Base-by-base conservation (phyloP, 192 early-diverging fungal species). In the Coemansia sp. region DNA sequence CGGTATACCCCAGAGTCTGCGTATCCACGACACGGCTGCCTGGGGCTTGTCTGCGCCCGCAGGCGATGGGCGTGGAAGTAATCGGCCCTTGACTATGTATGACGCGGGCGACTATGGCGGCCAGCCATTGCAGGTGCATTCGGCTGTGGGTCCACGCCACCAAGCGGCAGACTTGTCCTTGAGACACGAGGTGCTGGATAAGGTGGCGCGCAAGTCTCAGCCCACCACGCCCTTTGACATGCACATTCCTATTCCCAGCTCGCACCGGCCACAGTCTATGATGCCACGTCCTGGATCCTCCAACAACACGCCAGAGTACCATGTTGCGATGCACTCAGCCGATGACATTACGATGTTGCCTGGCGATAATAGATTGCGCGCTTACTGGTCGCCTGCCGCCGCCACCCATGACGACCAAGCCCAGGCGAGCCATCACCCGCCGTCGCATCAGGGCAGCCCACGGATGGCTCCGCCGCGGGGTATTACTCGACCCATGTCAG, bases 161-260 rank as follows among this genome's bases (percentile, higher is more conserved):
- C 49, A 18, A 12, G 52, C 46, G 38, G 66, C 44, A 11, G 79
- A 76, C 36, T 31, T 65, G 41, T 76, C 74, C 4, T 65, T 81
- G 38, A 62, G 79, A 24, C 79, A 81, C 34, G 79, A 81, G 65
- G 79, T 81, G 6, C 62, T 81, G 20, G 79, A 76, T 68, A 81
- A 76, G 55, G 65, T 68, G 24, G 79, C 74, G n/a, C 79, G 79
- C 46, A 69, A 62, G 20, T 81, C 79, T 39, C 79, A 81, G 71
- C 79, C 79, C 18, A 55, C 66, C 7, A 81, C 79, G 20, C 79
- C 79, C 18, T 71, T 64, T 33, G 79, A 81, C 41, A 47, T 24
- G 11, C 66, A 73, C 4, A 38, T 57, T 9, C 68, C 67, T 7
- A 29, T 62, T 4, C 53, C 75, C 22, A 71, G 64, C 75, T 64